Base-by-base conservation (phyloP, 306 rosid species). In the Gynostemma pentaphyllum region DNA sequence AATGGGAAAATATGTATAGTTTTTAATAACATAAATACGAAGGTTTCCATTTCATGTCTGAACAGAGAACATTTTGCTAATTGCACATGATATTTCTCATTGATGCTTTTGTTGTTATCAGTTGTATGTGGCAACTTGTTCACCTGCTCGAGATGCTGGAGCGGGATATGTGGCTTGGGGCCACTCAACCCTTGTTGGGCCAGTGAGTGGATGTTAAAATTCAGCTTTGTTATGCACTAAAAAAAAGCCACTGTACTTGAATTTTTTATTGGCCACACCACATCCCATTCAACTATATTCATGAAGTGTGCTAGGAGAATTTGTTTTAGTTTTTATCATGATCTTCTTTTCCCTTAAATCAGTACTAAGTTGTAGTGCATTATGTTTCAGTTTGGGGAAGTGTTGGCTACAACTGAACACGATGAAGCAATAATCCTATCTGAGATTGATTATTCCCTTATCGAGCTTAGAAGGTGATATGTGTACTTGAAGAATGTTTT, bases 121-220 rank as follows among this genome's bases (percentile, higher is more conserved):
- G 97, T 61, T 94, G 70, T 94, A 82, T 67, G 91, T 94, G 52
- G 99, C 99, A 56, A 94, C 99, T 26, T 94, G 99, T 72, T 86
- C 99, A 45, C 94, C 95, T 68, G 99, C 99, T 66, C 94, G 99
- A 69, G 95, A 88, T 62, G 70, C 79, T 70, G 85, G 77, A 60
- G 82, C 94, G 69, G 74, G 95, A 76, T 94, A 94, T 70, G 90
- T 94, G 60, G 94, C 97, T 57, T 94, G 97, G 95, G 99, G 99
- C 15, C 99, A 94, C 85, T 94, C 99, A 62, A 84, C 94, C 50
- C 97, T 94, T 41, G 88, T 88, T 49, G 99, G 99, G 64, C 97
- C 99, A 18, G 99, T 94, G 74, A 81, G 99, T 82, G 22, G 45
- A 68, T 71, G 42, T 22, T 39, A 13, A 37, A 37, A 21, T 60